phyloP scores from a whole-genome alignment of 2,329 filamentous ascomycete genomes.

The Aspergillus ochraceoroseus region DNA sequence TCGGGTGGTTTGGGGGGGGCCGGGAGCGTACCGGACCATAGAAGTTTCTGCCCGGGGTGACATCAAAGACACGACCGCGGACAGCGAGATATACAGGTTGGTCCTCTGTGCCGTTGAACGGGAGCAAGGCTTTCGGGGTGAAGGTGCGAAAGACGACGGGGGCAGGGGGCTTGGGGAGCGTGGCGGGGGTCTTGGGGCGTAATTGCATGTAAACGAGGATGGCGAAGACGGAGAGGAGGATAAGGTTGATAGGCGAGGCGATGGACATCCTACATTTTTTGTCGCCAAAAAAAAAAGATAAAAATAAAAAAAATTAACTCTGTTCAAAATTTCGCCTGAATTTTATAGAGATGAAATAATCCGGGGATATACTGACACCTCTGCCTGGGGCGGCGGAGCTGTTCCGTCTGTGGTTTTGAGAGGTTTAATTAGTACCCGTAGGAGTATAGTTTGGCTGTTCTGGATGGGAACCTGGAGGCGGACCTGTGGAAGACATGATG shows the following conservation, averaged over 20 bases:
- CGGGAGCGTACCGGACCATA: constrained; percentile 64
- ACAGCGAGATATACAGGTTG: constrained; percentile 85
- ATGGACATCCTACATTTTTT: constrained; percentile 50
- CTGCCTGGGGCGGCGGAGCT: constrained; percentile 29
- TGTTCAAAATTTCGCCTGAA: too few relatives aligned
- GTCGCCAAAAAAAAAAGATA: too few relatives aligned
- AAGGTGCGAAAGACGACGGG: constrained; percentile 84
- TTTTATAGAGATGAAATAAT: too few relatives aligned
- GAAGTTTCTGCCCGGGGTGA: constrained; percentile 79
- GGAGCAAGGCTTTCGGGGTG: constrained; percentile 75
- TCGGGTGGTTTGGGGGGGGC: not conserved
- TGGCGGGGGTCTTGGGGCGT: constrained; percentile 49
- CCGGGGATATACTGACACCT: constrained; percentile 41
- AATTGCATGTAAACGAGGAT: constrained; percentile 57
- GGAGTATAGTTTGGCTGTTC: not conserved
- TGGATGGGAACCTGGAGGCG: not conserved
- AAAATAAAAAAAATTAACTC: too few relatives aligned
- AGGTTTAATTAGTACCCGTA: constrained; percentile 10
- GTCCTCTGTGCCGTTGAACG: constrained; percentile 71
- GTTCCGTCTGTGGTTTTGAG: constrained; percentile 21
- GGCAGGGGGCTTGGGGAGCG: constrained; percentile 51
- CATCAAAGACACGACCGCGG: constrained; percentile 85
- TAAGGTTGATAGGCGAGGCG: constrained; percentile 57
- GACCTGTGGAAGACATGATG: constrained; percentile 23
- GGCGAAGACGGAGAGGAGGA: constrained; percentile 56